Conservation (phyloP, 805 yeast genomes). For the Sugiyamaella valdiviana region DNA sequence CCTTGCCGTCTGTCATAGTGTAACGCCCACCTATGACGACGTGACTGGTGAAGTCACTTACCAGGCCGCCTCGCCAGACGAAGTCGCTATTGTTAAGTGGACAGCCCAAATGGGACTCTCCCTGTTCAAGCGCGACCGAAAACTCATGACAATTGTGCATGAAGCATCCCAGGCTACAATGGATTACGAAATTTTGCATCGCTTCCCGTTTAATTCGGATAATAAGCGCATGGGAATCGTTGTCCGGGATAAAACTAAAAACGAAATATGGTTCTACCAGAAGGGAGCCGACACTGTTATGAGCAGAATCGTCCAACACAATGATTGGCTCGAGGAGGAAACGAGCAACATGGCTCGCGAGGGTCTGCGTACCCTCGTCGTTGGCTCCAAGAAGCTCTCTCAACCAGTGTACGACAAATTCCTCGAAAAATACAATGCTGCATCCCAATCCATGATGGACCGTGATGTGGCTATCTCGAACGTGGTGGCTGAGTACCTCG, state of each 20-base stretch:
- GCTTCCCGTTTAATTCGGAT: constrained; percentile 93
- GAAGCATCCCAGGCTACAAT: constrained; percentile 42
- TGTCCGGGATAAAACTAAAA: constrained; percentile 53
- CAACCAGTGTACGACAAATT: constrained; percentile 55
- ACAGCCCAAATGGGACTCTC: constrained; percentile 82
- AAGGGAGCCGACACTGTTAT: constrained; percentile 98
- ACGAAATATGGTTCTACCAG: constrained; percentile 76
- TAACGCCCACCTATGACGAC: constrained; percentile 84
- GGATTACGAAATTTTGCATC: constrained; percentile 64
- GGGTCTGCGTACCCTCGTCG: constrained; percentile 90
- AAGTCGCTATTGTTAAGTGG: constrained; percentile 91
- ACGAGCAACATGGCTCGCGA: constrained; percentile 97
- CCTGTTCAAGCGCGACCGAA: constrained; percentile 74
- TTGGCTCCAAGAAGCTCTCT: constrained; percentile 74
- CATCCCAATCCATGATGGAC: constrained; percentile 69
- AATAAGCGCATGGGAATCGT: constrained; percentile 95
- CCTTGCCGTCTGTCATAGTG: constrained; percentile 93
- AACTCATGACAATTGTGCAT: constrained; percentile 62
- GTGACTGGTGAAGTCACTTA: constrained; percentile 62
- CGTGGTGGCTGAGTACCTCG: constrained; percentile 64
- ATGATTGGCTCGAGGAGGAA: constrained; percentile 97
- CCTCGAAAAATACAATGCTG: constrained; percentile 56
- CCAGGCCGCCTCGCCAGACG: constrained; percentile 99
- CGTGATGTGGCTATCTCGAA: constrained; percentile 71
- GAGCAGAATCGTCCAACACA: constrained; percentile 71